Evolutionary conservation across 371 early-diverging fungal species (phyloP).

Genomic region (Mortierella sp.): DNA sequence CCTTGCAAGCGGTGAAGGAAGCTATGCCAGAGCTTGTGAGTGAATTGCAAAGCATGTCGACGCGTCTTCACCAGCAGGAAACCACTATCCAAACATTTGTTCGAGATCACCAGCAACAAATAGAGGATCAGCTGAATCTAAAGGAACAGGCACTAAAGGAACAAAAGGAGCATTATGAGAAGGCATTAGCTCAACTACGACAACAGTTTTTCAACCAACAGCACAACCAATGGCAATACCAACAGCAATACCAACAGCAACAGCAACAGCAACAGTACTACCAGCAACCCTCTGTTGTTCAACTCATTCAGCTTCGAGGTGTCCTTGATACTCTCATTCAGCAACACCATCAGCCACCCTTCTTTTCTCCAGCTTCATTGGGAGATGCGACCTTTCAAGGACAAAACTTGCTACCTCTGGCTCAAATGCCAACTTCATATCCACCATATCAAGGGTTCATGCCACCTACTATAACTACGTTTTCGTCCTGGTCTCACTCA

Average conservation of each 20-base stretch:
- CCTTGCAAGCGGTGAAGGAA: background rate
- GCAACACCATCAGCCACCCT: background rate
- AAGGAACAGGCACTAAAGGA: background rate
- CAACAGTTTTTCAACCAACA: background rate
- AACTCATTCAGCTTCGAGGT: background rate
- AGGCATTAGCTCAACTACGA: constrained; percentile 10
- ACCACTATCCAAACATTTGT: background rate
- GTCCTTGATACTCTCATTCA: background rate
- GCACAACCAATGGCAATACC: background rate
- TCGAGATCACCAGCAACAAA: background rate
- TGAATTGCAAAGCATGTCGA: background rate
- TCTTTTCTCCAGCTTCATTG: background rate
- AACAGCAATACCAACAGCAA: constrained; percentile 20
- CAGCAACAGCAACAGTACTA: constrained; percentile 1
- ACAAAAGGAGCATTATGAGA: background rate
- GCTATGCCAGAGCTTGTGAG: background rate
- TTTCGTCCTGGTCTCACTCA: no score
- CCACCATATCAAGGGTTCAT: no score
- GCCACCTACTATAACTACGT: no score
- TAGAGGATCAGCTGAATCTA: background rate
- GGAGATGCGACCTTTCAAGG: background rate
- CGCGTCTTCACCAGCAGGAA: background rate
- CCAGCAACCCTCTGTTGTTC: background rate
- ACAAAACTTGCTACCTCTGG: no score
- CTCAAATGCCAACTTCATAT: no score